Evolutionary conservation across 2,329 filamentous ascomycete species (phyloP), one percentile per base, ranked within the genome.

Genomic region (Ophiostoma himal-ulmi): DNA sequence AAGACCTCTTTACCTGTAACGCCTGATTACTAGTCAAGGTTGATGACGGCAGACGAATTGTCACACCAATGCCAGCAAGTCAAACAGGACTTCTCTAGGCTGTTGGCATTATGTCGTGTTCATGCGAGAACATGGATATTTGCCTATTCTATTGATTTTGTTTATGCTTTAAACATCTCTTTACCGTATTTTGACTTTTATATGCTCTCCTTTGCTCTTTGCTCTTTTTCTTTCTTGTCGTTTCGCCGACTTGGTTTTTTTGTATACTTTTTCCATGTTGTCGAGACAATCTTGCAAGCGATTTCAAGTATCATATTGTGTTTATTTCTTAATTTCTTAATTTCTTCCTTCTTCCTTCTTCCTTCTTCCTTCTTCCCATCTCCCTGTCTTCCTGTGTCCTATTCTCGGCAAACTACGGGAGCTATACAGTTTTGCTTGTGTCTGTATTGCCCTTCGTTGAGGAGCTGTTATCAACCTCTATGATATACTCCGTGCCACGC

Each of bases 201-300:
- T 48, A 17, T 48, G 30, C 17, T 60, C 22, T 67, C n/a, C 44
- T 26, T 30, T 41, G 14, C 65, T 34, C 54, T 34, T 10, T 57
- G 36, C n/a, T 67, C 52, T 52, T 37, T 48, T 5, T 17, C 60
- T 39, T n/a, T 26, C n/a, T 37, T 70, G 14, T 69, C n/a, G 26
- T 37, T 44, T 67, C 60, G 68, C 20, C 26, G 36, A 36, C n/a
- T 39, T 52, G 54, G 65, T 36, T 70, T 70, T 70, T 70, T 68
- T 64, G 65, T 36, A 68, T 39, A 70, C 44, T 70, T 70, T 70
- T 70, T 48, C 65, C 69, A 70, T 20, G 66, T 20, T 68, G 66
- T 44, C 52, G 57, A 26, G 30, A 65, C 36, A 6, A 20, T 36
- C 8, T 34, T 2, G 57, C 22, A 34, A 14, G 14, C 20, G 20